These are phyloP conservation scores for Pseudocercospora fuligena DNA, from an alignment of 2,329 filamentous ascomycete species.

Conservation along the genomic window DNA sequence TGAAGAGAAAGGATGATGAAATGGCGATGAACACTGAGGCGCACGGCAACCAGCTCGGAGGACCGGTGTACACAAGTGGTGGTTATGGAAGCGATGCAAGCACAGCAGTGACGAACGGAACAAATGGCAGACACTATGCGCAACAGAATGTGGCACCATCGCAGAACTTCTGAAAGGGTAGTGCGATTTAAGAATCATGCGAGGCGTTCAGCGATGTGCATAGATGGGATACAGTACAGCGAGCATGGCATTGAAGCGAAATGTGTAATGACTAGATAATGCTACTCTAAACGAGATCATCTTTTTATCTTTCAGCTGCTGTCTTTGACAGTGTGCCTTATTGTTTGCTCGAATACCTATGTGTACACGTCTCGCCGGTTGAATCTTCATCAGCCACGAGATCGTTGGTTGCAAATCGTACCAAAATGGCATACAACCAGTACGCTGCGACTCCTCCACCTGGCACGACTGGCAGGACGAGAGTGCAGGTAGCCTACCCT, in stretches of 20 bases:
- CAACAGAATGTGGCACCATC: neutral
- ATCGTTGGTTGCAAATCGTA: neutral
- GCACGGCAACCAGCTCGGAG: conserved; percentile 36
- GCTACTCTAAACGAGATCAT: neutral
- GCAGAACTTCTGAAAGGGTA: neutral
- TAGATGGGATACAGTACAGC: neutral
- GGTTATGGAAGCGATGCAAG: conserved; percentile 20
- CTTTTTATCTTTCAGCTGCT: neutral
- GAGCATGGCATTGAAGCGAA: neutral
- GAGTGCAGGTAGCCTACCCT: neutral
- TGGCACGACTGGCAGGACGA: neutral
- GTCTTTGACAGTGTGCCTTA: neutral
- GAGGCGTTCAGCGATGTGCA: neutral
- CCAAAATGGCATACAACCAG: neutral
- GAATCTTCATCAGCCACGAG: neutral
- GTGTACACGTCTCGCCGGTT: neutral
- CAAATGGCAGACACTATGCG: conserved; percentile 5
- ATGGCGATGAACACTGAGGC: conserved; percentile 36
- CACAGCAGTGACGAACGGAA: conserved; percentile 9
- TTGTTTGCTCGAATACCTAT: neutral
- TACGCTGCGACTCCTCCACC: neutral
- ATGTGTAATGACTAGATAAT: conserved; percentile 5
- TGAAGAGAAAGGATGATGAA: conserved; percentile 44
- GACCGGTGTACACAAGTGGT: conserved; percentile 39
- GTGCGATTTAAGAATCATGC: neutral